Evolutionary conservation across 805 yeast genomes (phyloP).

Genomic region (Wickerhamomyces subpelliculosus): DNA sequence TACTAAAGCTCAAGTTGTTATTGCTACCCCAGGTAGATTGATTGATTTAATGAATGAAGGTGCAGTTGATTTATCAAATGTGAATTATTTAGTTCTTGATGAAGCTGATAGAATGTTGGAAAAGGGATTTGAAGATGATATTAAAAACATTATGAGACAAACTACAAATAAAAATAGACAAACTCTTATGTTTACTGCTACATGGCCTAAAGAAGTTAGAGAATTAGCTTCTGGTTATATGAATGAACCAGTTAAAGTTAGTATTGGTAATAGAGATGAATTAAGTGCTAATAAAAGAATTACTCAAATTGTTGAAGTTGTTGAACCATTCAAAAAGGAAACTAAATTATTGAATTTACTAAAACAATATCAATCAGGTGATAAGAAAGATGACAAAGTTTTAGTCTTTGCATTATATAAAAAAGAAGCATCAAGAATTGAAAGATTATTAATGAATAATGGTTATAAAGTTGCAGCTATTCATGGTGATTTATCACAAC

Average conservation of each 20-base stretch:
- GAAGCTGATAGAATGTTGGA: slow-evolving; percentile 99
- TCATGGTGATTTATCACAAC: slow-evolving; percentile 93
- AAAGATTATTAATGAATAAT: slow-evolving; percentile 60
- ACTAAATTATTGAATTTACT: slow-evolving; percentile 64
- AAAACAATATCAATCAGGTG: slow-evolving; percentile 65
- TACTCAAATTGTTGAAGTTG: slow-evolving; percentile 87
- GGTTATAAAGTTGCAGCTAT: slow-evolving; percentile 86
- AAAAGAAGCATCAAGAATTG: slow-evolving; percentile 92
- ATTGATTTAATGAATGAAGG: slow-evolving; percentile 89
- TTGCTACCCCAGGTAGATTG: slow-evolving; percentile 98
- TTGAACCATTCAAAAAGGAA: slow-evolving; percentile 78
- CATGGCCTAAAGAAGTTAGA: slow-evolving; percentile 99
- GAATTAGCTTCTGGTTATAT: slow-evolving; percentile 83
- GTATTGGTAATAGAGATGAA: slow-evolving; percentile 93
- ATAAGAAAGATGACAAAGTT: slow-evolving; percentile 67
- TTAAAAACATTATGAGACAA: slow-evolving; percentile 68
- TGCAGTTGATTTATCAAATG: slow-evolving; percentile 56
- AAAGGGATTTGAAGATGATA: slow-evolving; percentile 96
- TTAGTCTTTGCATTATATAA: slow-evolving; percentile 91
- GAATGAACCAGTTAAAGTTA: slow-evolving; percentile 80
- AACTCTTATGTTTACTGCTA: slow-evolving; percentile 98
- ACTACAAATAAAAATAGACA: slow-evolving; percentile 56
- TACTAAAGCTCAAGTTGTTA: slow-evolving; percentile 65
- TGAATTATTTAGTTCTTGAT: slow-evolving; percentile 81
- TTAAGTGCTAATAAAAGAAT: slow-evolving; percentile 91